Evolutionary conservation across 1,284 basidiomycete species (phyloP).

Genomic region (Fomitiporia mediterranea): DNA sequence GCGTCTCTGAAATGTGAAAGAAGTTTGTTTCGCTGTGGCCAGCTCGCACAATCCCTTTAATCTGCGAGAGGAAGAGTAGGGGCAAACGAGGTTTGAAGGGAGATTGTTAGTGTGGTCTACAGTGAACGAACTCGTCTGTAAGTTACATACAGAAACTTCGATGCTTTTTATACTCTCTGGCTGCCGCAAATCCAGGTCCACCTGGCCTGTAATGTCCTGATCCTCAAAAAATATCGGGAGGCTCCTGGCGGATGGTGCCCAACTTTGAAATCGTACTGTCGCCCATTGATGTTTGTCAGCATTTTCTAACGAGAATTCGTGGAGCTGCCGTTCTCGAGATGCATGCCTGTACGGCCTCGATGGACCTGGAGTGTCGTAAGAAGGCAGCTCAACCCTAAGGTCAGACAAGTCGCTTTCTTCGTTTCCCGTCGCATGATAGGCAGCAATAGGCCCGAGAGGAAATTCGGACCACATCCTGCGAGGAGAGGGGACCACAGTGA

Average conservation of each 20-base stretch:
- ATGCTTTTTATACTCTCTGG: conserved; percentile 16
- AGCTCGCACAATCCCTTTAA: conserved; percentile 11
- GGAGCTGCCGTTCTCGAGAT: neutral
- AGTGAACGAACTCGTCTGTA: neutral
- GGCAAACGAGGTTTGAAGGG: neutral
- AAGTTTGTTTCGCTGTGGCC: conserved; percentile 7
- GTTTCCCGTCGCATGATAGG: neutral
- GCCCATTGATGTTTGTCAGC: conserved; percentile 4
- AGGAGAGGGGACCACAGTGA: neutral
- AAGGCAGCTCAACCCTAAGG: neutral
- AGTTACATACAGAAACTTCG: conserved; percentile 13
- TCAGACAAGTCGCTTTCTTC: neutral
- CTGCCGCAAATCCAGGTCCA: conserved; percentile 11
- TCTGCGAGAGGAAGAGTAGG: neutral
- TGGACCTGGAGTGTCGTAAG: conserved; percentile 4
- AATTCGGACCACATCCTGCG: too few relatives aligned
- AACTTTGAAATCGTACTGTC: conserved; percentile 8
- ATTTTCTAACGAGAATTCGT: conserved; percentile 10
- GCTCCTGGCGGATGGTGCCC: conserved; percentile 12
- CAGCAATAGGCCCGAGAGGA: neutral
- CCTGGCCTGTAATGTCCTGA: conserved; percentile 10
- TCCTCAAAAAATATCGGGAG: conserved; percentile 15
- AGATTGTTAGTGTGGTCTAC: neutral
- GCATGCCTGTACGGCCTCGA: neutral
- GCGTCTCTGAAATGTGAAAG: conserved; percentile 5